Percentiles rank a stretch among this genome's conserved stretches.
These are phyloP conservation scores for Trematosphaeria pertusa DNA, from an alignment of 2,329 filamentous ascomycete species.

Conservation along the genomic window DNA sequence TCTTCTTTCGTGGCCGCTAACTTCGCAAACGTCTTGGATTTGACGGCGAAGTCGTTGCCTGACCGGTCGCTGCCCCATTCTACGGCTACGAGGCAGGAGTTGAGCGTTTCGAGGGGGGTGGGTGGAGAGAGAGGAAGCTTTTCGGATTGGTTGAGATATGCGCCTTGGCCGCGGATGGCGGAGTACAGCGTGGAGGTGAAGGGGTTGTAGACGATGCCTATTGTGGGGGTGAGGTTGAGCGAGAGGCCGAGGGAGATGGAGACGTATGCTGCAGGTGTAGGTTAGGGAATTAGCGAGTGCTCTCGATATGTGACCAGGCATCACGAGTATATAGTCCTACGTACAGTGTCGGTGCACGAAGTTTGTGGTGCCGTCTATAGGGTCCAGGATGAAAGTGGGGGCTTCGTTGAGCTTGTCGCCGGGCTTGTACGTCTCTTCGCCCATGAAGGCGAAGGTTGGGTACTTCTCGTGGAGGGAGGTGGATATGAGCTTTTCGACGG, in stretches of 20 bases:
- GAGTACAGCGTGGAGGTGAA: constrained; percentile 74
- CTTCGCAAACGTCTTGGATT: constrained; percentile 69
- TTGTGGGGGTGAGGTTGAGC: constrained; percentile 64
- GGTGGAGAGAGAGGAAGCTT: constrained; percentile 59
- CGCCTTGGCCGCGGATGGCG: constrained; percentile 71
- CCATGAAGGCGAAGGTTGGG: constrained; percentile 59
- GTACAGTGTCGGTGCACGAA: constrained; percentile 80
- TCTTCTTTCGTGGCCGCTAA: constrained; percentile 60
- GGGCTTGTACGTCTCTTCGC: constrained; percentile 71
- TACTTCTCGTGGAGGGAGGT: constrained; percentile 58
- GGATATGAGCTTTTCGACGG: constrained; percentile 66
- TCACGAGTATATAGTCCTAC: no score
- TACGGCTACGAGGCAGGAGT: constrained; percentile 68
- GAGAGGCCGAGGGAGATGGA: constrained; percentile 79
- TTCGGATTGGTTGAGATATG: constrained; percentile 55
- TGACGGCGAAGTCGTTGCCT: constrained; percentile 74
- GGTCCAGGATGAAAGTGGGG: constrained; percentile 82
- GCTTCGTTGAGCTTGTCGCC: constrained; percentile 67
- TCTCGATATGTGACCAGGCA: constrained; percentile 37
- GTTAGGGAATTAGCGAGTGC: constrained; percentile 21
- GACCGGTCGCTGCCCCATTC: constrained; percentile 76
- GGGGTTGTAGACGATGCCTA: constrained; percentile 83
- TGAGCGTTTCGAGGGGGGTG: constrained; percentile 66
- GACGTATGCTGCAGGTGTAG: no score
- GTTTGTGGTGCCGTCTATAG: constrained; percentile 83